Percentiles rank a stretch among this genome's conserved stretches.
Conservation (phyloP, 345 rosid species). For the Aquilaria yunnanensis region DNA sequence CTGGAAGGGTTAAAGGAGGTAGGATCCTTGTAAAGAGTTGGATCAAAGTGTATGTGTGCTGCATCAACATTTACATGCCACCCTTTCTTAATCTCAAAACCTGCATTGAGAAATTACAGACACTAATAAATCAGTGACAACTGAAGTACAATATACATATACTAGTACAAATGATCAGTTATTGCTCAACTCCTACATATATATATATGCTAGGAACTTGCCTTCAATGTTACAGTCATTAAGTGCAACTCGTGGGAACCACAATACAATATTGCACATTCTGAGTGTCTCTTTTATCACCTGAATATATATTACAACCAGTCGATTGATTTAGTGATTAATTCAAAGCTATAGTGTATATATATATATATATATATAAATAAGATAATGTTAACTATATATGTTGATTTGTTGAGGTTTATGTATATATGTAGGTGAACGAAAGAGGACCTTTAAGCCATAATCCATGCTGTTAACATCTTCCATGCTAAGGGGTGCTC, state of each 20-base stretch:
- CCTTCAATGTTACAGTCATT: slow-evolving; percentile 50
- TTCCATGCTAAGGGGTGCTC: slow-evolving; percentile 28
- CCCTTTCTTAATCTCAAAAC: slow-evolving; percentile 44
- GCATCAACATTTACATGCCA: slow-evolving; percentile 53
- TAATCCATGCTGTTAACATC: slow-evolving; percentile 47
- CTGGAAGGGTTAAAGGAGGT: slow-evolving; percentile 47
- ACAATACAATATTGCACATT: slow-evolving; percentile 51
- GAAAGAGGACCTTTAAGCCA: slow-evolving; percentile 36
- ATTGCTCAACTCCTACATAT: no score
- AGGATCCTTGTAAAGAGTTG: slow-evolving; percentile 35
- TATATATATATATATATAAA: no score
- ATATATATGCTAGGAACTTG: slow-evolving; percentile 14
- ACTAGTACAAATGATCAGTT: no score
- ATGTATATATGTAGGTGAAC: no score
- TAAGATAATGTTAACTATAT: no score
- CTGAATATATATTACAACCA: slow-evolving; percentile 16
- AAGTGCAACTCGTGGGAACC: slow-evolving; percentile 53
- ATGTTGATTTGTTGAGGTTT: no score
- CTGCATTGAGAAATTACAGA: slow-evolving; percentile 17
- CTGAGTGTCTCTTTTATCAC: slow-evolving; percentile 60
- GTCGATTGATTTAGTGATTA: no score
- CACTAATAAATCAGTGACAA: neutral
- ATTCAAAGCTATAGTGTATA: no score
- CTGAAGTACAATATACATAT: no score
- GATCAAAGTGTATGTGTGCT: slow-evolving; percentile 44